Percentiles rank a stretch among this genome's conserved stretches.
Conservation (phyloP, 495 filamentous ascomycete genomes). For the Hypomontagnella monticulosa region DNA sequence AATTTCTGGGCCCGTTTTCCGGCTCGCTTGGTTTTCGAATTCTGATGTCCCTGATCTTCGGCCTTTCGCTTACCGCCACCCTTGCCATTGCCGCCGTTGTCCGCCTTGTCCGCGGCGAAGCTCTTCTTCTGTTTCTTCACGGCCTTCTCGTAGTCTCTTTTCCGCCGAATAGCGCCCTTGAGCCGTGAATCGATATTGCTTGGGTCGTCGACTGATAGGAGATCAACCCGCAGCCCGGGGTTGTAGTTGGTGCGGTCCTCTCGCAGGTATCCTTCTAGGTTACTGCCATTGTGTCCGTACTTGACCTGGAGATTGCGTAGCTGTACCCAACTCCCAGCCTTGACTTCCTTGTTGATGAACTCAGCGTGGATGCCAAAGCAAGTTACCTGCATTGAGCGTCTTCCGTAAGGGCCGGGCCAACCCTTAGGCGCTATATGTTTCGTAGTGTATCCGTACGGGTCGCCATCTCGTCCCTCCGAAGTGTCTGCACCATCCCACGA, state of each 20-base stretch:
- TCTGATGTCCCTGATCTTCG: conserved; percentile 37
- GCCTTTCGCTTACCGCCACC: conserved; percentile 48
- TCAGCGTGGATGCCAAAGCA: conserved; percentile 75
- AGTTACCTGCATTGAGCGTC: conserved; percentile 75
- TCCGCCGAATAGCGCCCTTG: conserved; percentile 70
- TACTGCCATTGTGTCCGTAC: conserved; percentile 55
- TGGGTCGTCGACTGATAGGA: conserved; percentile 49
- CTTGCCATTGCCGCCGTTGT: too few relatives aligned
- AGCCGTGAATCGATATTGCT: conserved; percentile 63
- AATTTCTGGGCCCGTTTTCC: conserved; percentile 30
- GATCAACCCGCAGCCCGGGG: conserved; percentile 63
- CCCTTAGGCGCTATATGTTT: conserved; percentile 25
- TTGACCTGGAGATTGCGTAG: conserved; percentile 81
- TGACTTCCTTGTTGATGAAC: conserved; percentile 64
- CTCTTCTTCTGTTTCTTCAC: conserved; percentile 59
- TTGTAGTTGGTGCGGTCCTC: conserved; percentile 62
- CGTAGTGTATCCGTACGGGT: conserved; percentile 47
- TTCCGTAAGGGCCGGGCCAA: conserved; percentile 86
- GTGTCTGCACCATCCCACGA: conserved; percentile 54
- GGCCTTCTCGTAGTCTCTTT: conserved; percentile 67
- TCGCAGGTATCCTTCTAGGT: conserved; percentile 78
- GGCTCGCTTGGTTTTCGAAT: too few relatives aligned
- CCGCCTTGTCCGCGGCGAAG: conserved; percentile 28
- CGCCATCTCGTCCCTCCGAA: conserved; percentile 45
- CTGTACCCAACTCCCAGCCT: conserved; percentile 66